These are phyloP conservation scores for Echinosphaeria canescens DNA, from an alignment of 2,329 filamentous ascomycete species.

Conservation along the genomic window DNA sequence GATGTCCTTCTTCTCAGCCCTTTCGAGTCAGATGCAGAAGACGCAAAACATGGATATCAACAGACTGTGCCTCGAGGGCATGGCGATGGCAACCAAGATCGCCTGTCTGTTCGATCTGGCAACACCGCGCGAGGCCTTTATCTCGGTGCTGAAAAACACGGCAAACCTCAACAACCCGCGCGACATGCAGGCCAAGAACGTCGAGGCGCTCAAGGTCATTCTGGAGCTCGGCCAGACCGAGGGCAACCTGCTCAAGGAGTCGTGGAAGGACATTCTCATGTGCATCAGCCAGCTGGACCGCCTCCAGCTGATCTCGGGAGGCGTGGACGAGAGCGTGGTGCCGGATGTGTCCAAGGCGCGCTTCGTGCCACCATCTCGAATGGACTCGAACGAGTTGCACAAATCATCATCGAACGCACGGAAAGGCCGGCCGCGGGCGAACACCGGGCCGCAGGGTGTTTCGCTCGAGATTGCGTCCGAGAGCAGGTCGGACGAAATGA, in stretches of 20 bases:
- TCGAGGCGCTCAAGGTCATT: conserved; percentile 81
- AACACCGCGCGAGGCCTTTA: conserved; percentile 86
- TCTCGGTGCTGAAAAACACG: conserved; percentile 77
- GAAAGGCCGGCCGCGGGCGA: conserved; percentile 25
- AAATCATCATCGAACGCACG: conserved; percentile 41
- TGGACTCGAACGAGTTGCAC: conserved; percentile 31
- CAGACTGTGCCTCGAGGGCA: conserved; percentile 80
- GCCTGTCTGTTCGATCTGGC: conserved; percentile 84
- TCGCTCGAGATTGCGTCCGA: conserved; percentile 73
- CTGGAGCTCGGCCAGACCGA: conserved; percentile 86
- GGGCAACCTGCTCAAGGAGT: conserved; percentile 70
- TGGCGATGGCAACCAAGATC: conserved; percentile 84
- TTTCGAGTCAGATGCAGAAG: conserved; percentile 86
- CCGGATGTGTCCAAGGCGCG: conserved; percentile 80
- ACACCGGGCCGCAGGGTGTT: conserved; percentile 39
- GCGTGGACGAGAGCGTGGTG: conserved; percentile 79
- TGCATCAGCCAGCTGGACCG: conserved; percentile 93
- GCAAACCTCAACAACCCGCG: conserved; percentile 92
- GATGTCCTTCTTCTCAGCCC: conserved; percentile 96
- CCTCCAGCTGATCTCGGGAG: conserved; percentile 83
- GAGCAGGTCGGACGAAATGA: conserved; percentile 78
- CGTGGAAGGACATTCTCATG: conserved; percentile 89
- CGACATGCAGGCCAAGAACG: conserved; percentile 89
- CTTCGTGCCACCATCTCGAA: conserved; percentile 37
- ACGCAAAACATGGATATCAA: conserved; percentile 85